A percentile compares a stretch with the other conserved stretches of the same genome.
These are phyloP conservation scores for Chytriomyces confervae DNA, from an alignment of 192 early-diverging fungal genomes.

Conservation along the genomic window DNA sequence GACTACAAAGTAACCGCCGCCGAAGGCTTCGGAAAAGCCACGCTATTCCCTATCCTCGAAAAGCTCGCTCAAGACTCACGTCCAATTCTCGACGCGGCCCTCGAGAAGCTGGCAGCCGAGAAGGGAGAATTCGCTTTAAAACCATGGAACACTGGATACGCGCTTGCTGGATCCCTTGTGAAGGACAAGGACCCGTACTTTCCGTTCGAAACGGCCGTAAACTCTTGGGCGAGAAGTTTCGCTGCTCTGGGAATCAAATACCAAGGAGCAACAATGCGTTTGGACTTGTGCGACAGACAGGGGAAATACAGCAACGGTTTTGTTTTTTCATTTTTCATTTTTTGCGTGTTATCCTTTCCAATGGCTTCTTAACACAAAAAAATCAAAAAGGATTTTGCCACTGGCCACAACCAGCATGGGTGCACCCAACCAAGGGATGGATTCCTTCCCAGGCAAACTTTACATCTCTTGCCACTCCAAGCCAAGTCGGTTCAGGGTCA, in stretches of 20 bases:
- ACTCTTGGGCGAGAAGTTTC: constrained; percentile 39
- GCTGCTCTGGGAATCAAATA: constrained; percentile 41
- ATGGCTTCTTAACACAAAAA: constrained; percentile 29
- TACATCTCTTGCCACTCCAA: constrained; percentile 35
- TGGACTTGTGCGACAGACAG: constrained; percentile 40
- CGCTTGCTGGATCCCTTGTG: constrained; percentile 22
- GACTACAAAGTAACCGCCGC: constrained; percentile 37
- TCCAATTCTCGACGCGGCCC: constrained; percentile 36
- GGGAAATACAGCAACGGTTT: constrained; percentile 41
- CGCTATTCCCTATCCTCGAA: constrained; percentile 40
- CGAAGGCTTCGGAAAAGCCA: constrained; percentile 39
- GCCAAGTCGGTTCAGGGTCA: constrained; percentile 26
- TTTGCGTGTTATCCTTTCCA: no score
- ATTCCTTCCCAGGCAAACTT: constrained; percentile 36
- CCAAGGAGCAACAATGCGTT: constrained; percentile 34
- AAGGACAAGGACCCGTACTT: constrained; percentile 33
- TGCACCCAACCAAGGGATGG: constrained; percentile 30
- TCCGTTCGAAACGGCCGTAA: constrained; percentile 30
- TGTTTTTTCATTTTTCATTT: no score
- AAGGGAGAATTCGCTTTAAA: constrained; percentile 33
- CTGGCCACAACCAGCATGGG: constrained; percentile 42
- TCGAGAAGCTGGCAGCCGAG: constrained; percentile 20
- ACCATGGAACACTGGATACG: constrained; percentile 33
- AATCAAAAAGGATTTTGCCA: constrained; percentile 40
- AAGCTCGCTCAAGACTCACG: constrained; percentile 31